These are phyloP conservation scores for Nephelium lappaceum DNA, from an alignment of 345 rosid genomes.

Conservation along the genomic window DNA sequence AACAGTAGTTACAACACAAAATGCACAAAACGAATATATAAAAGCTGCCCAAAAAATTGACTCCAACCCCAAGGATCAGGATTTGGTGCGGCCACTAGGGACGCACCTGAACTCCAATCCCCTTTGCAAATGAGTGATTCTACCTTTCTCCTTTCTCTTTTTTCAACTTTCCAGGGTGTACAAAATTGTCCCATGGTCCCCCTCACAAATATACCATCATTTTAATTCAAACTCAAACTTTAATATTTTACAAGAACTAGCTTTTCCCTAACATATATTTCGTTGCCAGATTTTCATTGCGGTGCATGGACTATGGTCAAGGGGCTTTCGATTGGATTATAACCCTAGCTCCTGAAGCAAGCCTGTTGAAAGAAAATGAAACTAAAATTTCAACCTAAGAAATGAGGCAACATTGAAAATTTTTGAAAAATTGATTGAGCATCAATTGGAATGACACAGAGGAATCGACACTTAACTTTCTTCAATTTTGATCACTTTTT, in stretches of 20 bases:
- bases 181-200: conserved; percentile 40
- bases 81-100: too few relatives aligned
- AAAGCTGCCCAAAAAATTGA: conserved; percentile 24
- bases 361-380: conserved; percentile 55
- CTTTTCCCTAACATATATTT: conserved; percentile 5
- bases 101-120: too few relatives aligned
- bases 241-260: conserved; percentile 10
- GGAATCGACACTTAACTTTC: conserved; percentile 77
- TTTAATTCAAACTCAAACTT: conserved; percentile 35
- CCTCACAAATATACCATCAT: conserved; percentile 23
- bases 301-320: neutral
- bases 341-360: conserved; percentile 99
- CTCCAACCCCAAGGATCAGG: neutral
- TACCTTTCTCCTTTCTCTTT: conserved; percentile 18
- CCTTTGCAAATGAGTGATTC: conserved; percentile 17
- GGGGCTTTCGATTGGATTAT: conserved; percentile 80
- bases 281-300: conserved; percentile 3
- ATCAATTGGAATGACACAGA: neutral
- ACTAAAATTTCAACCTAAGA: conserved; percentile 7
- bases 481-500: conserved; percentile 75
- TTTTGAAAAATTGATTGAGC: neutral
- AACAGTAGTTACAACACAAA: conserved; percentile 18
- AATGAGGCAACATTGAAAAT: neutral
- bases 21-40: conserved; percentile 4
- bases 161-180: conserved; percentile 29